Conservation (phyloP, 1,284 basidiomycete genomes). For the Melampsora americana region DNA sequence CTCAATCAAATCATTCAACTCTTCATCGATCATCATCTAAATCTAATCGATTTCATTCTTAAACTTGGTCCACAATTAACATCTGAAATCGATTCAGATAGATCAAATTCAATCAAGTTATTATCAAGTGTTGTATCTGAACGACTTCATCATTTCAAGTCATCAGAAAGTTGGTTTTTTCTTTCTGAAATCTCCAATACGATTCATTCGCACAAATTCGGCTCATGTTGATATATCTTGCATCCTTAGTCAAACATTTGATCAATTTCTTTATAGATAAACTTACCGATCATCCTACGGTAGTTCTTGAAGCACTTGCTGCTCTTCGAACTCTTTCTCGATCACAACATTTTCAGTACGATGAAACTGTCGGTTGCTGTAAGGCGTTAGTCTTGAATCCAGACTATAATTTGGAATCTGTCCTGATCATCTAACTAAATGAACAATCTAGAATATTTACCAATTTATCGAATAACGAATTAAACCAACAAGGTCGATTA, state of each 20-base stretch:
- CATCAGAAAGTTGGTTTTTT: neutral
- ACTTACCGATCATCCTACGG: slow-evolving; percentile 22
- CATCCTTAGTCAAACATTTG: slow-evolving; percentile 20
- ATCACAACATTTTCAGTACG: slow-evolving; percentile 8
- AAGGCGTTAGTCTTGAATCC: slow-evolving; percentile 16
- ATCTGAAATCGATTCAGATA: neutral
- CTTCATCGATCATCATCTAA: neutral
- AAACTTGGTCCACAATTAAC: neutral
- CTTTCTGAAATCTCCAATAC: neutral
- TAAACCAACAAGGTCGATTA: slow-evolving; percentile 78
- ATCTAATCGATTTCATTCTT: neutral
- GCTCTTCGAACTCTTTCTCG: slow-evolving; percentile 15
- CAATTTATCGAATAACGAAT: slow-evolving; percentile 73
- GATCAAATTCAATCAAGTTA: neutral
- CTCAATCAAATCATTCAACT: slow-evolving; percentile 13
- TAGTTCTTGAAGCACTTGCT: slow-evolving; percentile 31
- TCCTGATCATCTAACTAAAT: neutral
- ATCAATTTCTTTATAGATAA: slow-evolving; percentile 37
- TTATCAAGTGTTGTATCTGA: neutral
- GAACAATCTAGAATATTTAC: slow-evolving; percentile 64
- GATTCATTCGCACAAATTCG: neutral
- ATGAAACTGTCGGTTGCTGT: slow-evolving; percentile 21
- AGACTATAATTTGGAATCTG: neutral
- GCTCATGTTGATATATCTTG: neutral
- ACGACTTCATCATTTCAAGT: neutral